These are phyloP conservation scores for Pseudopyricularia javanii DNA, from an alignment of 2,329 filamentous ascomycete species.

Conservation along the genomic window DNA sequence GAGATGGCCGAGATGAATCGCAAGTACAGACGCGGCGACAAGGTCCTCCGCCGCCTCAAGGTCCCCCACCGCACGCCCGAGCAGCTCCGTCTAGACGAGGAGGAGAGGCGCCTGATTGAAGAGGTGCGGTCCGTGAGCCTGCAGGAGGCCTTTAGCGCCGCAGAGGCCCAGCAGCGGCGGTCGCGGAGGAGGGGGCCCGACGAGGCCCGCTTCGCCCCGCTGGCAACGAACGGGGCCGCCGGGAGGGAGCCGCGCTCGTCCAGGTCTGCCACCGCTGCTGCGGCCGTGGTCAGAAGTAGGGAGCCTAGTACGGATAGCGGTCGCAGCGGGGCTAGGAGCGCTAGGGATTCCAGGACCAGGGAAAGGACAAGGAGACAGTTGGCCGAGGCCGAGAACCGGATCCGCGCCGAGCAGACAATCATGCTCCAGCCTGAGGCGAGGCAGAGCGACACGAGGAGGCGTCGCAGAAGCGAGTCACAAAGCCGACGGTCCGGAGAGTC, in stretches of 20 bases:
- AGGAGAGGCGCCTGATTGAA: conserved; percentile 58
- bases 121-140: conserved; percentile 65
- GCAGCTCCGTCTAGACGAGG: conserved; percentile 44
- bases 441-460: conserved; percentile 19
- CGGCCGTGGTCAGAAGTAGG: conserved; percentile 1
- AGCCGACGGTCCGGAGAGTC: conserved; percentile 25
- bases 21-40: conserved; percentile 72
- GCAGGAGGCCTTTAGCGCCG: conserved; percentile 46
- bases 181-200: background rate
- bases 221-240: background rate
- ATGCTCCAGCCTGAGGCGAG: conserved; percentile 23
- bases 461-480: conserved; percentile 30
- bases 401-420: conserved; percentile 19
- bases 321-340: conserved; percentile 11
- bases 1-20: conserved; percentile 67
- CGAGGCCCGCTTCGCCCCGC: background rate
- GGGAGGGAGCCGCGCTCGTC: conserved; percentile 6
- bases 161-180: conserved; percentile 10
- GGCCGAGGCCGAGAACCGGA: conserved; percentile 16
- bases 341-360: conserved; percentile 8
- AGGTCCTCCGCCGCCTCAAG: conserved; percentile 56
- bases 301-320: conserved; percentile 6
- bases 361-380: conserved; percentile 15
- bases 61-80: conserved; percentile 36
- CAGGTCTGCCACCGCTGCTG: background rate